Evolutionary conservation across 2,329 filamentous ascomycete genomes (phyloP), one percentile per base, ranked within the genome.

Genomic region (Sclerotinia nivalis): DNA sequence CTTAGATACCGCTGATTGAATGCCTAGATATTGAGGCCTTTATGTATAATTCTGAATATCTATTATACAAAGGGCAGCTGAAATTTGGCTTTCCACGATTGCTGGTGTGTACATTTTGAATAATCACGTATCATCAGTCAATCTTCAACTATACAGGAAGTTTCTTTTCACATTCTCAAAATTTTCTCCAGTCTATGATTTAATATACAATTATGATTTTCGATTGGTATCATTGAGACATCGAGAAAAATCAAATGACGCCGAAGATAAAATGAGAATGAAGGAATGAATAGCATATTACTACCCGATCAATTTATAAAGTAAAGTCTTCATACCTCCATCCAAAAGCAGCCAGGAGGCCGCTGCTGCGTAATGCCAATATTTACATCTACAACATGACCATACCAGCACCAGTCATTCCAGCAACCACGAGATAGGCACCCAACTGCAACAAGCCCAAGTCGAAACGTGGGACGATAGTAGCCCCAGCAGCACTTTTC

Each of bases 401-500:
- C 81, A 88, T 86, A 37, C 83, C 84, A 60, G 83, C 81, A 66
- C 85, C 86, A 4, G 84, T 83, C 52, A 86, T 75, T 40, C 83
- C 77, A 22, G 85, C 85, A 66, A 80, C 82, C 66, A 85, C 61
- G 40, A 85, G 72, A 73, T 87, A 87, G 40, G 81, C 79, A 68
- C 82, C 82, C 62, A 88, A 77, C 64, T 83, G 80, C 72, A 86
- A 76, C 22, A 81, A 73, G 58, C 83, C 83, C 59, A 81, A 78
- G 54, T 83, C 79, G 71, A 85, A 80, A 40, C 78, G 79, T 40
- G 84, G 82, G 65, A 83, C 79, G n/a, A 79, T 79, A 34, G 83
- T 76, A 71, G 79, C 80, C 60, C 78, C 79, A 31, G 82, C 81
- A 69, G 82, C 82, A 72, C 71, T 74, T 58, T 72, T 76, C 25